These are phyloP conservation scores for Carpinus viminea DNA, from an alignment of 306 rosid genomes.

Conservation along the genomic window DNA sequence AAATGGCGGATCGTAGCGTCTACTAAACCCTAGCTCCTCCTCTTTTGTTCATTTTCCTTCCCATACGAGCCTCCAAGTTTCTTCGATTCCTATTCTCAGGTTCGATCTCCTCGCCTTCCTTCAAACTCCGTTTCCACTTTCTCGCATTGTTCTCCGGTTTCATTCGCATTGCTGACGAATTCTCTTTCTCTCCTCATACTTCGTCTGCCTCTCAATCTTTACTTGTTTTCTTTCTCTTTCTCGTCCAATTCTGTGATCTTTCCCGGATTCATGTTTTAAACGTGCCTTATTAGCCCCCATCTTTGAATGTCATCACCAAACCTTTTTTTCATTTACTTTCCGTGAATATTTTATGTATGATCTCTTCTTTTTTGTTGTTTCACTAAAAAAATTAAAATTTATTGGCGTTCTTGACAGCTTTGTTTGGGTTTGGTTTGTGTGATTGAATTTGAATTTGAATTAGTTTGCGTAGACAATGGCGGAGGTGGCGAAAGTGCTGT, in stretches of 20 bases:
- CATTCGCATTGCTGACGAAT: constrained; percentile 23
- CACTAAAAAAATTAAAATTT: neutral
- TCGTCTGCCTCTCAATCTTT: neutral
- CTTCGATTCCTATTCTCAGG: constrained; percentile 10
- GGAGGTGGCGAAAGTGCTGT: constrained; percentile 49
- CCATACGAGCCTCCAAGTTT: too few relatives aligned
- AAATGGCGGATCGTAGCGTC: constrained; percentile 30
- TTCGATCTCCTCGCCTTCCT: neutral
- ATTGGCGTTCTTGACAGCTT: neutral
- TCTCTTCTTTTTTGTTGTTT: neutral
- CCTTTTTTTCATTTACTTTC: neutral
- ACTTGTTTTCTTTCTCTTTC: neutral
- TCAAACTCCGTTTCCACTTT: neutral
- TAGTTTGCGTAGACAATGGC: constrained; percentile 34
- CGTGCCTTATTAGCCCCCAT: neutral
- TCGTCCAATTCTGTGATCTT: neutral
- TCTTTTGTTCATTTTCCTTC: neutral
- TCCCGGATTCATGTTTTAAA: neutral
- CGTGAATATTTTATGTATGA: neutral
- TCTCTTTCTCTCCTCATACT: neutral
- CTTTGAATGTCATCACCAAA: neutral
- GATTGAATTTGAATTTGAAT: neutral
- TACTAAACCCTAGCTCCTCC: constrained; percentile 1
- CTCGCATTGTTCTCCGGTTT: neutral
- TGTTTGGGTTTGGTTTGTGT: neutral